These are phyloP conservation scores for Akanthomyces muscarius DNA, from an alignment of 2,329 filamentous ascomycete species.

Conservation along the genomic window DNA sequence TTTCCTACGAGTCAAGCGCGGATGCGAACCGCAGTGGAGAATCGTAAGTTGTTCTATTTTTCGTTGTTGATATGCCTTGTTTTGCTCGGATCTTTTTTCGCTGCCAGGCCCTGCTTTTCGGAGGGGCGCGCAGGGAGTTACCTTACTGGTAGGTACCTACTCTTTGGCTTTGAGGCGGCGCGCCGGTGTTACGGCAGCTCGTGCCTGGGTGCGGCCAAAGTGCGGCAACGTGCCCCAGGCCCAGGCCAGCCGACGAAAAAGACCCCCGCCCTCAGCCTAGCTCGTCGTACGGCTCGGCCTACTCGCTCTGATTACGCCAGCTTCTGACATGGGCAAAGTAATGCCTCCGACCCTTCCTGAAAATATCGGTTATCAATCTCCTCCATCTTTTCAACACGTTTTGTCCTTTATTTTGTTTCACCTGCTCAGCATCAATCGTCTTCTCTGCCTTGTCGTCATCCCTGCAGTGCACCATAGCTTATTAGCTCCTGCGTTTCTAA, in stretches of 20 bases:
- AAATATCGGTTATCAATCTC: conserved; percentile 19
- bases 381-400: conserved; percentile 20
- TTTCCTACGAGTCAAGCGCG: conserved; percentile 33
- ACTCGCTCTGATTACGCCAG: conserved; percentile 11
- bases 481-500: conserved; percentile 14
- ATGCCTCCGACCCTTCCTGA: not conserved
- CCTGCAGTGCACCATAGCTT: conserved; percentile 15
- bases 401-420: not conserved
- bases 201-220: not conserved
- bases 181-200: not conserved
- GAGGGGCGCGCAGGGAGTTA: not conserved
- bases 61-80: conserved; percentile 17
- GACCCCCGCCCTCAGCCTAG: conserved; percentile 2
- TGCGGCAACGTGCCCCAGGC: not conserved
- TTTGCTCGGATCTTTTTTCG: conserved; percentile 19
- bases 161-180: not conserved
- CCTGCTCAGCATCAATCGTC: not conserved
- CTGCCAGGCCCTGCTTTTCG: conserved; percentile 6
- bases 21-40: conserved; percentile 26
- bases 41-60: conserved; percentile 21
- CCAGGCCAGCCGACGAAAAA: not conserved
- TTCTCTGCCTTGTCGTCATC: not conserved
- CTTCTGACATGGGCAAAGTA: conserved; percentile 8
- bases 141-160: not conserved
- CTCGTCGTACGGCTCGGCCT: not conserved